Base-by-base conservation (phyloP, 148 eudicot species). In the Polygonum aviculare region DNA sequence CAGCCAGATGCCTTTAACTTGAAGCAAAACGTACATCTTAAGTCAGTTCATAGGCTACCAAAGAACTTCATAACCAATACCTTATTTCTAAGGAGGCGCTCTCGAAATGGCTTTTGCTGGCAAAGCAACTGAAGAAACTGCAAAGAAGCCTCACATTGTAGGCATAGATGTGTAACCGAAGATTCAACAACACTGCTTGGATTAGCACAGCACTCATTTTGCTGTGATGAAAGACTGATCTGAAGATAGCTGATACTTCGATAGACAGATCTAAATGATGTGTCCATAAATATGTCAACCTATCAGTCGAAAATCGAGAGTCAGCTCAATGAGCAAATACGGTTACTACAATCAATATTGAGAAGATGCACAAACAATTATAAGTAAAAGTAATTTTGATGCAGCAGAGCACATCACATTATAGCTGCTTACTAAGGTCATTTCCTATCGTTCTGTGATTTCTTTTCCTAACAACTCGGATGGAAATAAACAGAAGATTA, bases 101-200 rank as follows among this genome's bases (percentile, higher is more conserved):
- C 98, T 59, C 94, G 90, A 79, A 95, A 89, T 47, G 84, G 78
- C 80, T 91, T 92, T 74, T 87, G 93, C 73, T 95, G 96, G 84
- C 93, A 90, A 70, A 90, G 73, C 47, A 85, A 90, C 78, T 90
- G 96, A 52, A 95, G 92, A 86, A 92, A 89, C 86, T 92, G 94
- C 78, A 92, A 82, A 77, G 98, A 89, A 85, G 91, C 93, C 85
- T 95, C 98, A 78, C 97, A 92, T 77, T 90, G 97, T 83, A 84
- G 91, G 87, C 94, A 95, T 73, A 84, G 82, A 82, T 80, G 83
- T 63, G 77, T 78, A 65, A 92, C 79, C 35, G 78, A 70, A 80
- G 77, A 87, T 75, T 87, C 94, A 80, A 76, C 78, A 62, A 72
- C 80, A 79, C 55, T 73, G 83, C 75, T 75, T 74, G 88, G 76